phyloP scores from a whole-genome alignment of 768 basidiomycete species.

The Serendipita sp. region DNA sequence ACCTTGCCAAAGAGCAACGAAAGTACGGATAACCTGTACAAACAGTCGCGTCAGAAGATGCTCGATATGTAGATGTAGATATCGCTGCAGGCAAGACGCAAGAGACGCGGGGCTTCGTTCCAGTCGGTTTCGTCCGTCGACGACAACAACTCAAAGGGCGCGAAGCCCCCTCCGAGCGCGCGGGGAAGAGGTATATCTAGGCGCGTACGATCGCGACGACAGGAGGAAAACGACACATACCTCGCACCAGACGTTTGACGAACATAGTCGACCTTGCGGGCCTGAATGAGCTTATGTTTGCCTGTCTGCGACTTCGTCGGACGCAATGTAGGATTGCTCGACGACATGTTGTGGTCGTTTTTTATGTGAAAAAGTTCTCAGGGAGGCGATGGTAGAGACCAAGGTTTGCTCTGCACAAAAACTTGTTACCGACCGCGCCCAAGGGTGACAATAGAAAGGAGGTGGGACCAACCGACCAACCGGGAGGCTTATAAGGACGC shows the following conservation, averaged over 20 bases:
- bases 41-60: not conserved
- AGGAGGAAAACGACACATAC: not conserved
- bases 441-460: too few species aligned
- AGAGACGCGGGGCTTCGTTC: too few species aligned
- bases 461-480: too few species aligned
- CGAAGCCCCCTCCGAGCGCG: too few species aligned
- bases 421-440: too few species aligned
- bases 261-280: not conserved
- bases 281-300: not conserved
- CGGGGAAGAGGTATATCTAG: not conserved
- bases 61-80: not conserved
- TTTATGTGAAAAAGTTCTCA: not conserved
- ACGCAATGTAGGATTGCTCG: not conserved
- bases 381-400: not conserved
- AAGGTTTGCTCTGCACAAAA: not conserved
- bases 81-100: too few species aligned
- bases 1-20: constrained; percentile 1
- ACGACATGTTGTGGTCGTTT: not conserved
- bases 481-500: too few species aligned
- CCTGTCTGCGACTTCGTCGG: not conserved
- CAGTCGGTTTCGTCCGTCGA: too few species aligned
- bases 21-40: not conserved
- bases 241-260: not conserved
- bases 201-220: not conserved
- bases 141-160: too few species aligned